Percentiles rank a stretch among this genome's conserved stretches.
These are phyloP conservation scores for Aspergillus sp. DNA, from an alignment of 2,329 filamentous ascomycete species.

Conservation along the genomic window DNA sequence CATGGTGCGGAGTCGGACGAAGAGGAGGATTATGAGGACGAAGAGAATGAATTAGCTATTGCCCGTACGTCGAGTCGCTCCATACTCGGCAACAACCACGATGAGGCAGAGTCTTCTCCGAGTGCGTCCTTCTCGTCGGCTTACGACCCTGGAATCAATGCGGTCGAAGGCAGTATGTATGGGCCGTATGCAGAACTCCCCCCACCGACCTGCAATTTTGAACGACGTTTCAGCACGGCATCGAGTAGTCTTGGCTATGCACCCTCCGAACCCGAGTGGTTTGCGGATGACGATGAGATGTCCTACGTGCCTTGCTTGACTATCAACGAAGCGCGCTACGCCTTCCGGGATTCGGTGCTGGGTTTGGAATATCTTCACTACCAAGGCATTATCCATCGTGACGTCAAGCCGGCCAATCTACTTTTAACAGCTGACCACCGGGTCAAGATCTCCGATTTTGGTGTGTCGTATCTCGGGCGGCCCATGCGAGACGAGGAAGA, in stretches of 20 bases:
- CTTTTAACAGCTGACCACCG: slow-evolving; percentile 75
- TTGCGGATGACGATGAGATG: slow-evolving; percentile 64
- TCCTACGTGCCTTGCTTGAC: slow-evolving; percentile 92
- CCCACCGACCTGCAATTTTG: slow-evolving; percentile 37
- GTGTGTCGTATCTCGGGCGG: slow-evolving; percentile 91
- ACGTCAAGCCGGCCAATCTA: slow-evolving; percentile 85
- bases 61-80: slow-evolving; percentile 28
- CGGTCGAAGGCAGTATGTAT: slow-evolving; percentile 70
- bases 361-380: slow-evolving; percentile 91
- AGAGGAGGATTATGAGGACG: slow-evolving; percentile 28
- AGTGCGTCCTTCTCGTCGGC: slow-evolving; percentile 44
- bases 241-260: slow-evolving; percentile 51
- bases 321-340: slow-evolving; percentile 67
- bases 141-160: slow-evolving; percentile 35
- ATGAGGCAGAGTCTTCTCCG: slow-evolving; percentile 45
- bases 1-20: slow-evolving; percentile 56
- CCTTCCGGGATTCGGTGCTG: slow-evolving; percentile 86
- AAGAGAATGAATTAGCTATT: slow-evolving; percentile 21
- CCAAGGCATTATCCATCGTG: slow-evolving; percentile 73
- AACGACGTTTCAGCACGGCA: slow-evolving; percentile 69
- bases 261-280: slow-evolving; percentile 37
- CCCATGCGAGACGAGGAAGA: slow-evolving; percentile 77
- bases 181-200: slow-evolving; percentile 56
- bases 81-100: slow-evolving; percentile 40
- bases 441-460: slow-evolving; percentile 98